phyloP scores from a whole-genome alignment of 129 eudicot genomes.

The Arctium lappa region DNA sequence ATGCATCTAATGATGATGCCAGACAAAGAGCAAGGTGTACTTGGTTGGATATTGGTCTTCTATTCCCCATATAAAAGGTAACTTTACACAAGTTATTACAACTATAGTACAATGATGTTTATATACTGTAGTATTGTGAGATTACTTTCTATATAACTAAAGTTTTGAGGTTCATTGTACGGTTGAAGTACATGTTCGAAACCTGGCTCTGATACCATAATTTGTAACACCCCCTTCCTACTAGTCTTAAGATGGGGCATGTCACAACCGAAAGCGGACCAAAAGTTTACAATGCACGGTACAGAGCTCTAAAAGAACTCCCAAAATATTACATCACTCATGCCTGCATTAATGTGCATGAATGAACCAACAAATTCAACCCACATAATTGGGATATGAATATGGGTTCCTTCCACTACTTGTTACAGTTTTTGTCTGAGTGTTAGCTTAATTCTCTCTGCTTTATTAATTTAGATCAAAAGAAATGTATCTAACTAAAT shows the following conservation, averaged over 20 bases:
- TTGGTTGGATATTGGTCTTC: background rate
- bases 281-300: too few relatives aligned
- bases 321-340: too few relatives aligned
- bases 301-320: too few relatives aligned
- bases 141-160: background rate
- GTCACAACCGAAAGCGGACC: too few relatives aligned
- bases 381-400: slow-evolving; percentile 6
- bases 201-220: too few relatives aligned
- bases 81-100: background rate
- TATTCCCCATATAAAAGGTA: slow-evolving; percentile 10
- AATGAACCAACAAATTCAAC: background rate
- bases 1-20: background rate
- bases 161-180: background rate
- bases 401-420: background rate
- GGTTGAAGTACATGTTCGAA: background rate
- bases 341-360: background rate
- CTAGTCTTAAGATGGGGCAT: too few relatives aligned
- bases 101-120: background rate
- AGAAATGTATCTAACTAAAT: background rate
- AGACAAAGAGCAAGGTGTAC: background rate
- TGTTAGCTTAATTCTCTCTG: background rate
- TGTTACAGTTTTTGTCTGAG: background rate
- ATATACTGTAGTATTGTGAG: background rate
- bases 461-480: background rate
- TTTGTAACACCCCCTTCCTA: too few relatives aligned